phyloP scores from a whole-genome alignment of 2,329 filamentous ascomycete genomes.

The Fusarium nanum region DNA sequence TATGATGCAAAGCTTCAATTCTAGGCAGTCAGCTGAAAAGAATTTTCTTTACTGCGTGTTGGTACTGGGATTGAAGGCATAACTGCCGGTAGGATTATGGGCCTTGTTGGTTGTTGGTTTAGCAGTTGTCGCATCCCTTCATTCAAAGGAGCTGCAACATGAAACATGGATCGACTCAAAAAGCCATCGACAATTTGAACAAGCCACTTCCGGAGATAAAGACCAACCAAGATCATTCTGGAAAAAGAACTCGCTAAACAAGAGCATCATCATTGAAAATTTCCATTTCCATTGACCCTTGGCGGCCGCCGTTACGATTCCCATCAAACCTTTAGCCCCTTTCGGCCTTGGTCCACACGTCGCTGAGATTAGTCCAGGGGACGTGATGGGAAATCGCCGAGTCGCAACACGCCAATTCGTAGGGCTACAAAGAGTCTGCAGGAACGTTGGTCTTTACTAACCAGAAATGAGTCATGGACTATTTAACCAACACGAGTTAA shows the following conservation, averaged over 20 bases:
- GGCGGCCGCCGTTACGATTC: constrained; percentile 9
- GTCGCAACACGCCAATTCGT: neutral
- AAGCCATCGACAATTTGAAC: neutral
- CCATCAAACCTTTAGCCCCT: constrained; percentile 3
- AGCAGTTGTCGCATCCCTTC: neutral
- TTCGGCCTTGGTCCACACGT: constrained; percentile 30
- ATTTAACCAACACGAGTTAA: neutral
- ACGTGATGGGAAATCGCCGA: constrained; percentile 34
- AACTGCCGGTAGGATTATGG: neutral
- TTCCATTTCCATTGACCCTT: constrained; percentile 18
- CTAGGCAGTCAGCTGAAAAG: neutral
- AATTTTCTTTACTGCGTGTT: neutral
- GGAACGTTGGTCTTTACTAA: neutral
- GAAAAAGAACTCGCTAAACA: neutral
- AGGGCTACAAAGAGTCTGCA: constrained; percentile 22
- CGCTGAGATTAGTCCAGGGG: constrained; percentile 29
- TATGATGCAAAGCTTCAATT: neutral
- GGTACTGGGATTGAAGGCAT: neutral
- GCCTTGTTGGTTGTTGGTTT: neutral
- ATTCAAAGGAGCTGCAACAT: constrained; percentile 1
- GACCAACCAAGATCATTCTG: constrained; percentile 11
- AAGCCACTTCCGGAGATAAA: constrained; percentile 11
- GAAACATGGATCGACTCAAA: constrained; percentile 16
- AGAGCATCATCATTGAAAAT: constrained; percentile 2
- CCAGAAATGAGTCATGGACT: constrained; percentile 3